phyloP scores from a whole-genome alignment of 2,329 filamentous ascomycete genomes.

The Pestalotiopsis fici region DNA sequence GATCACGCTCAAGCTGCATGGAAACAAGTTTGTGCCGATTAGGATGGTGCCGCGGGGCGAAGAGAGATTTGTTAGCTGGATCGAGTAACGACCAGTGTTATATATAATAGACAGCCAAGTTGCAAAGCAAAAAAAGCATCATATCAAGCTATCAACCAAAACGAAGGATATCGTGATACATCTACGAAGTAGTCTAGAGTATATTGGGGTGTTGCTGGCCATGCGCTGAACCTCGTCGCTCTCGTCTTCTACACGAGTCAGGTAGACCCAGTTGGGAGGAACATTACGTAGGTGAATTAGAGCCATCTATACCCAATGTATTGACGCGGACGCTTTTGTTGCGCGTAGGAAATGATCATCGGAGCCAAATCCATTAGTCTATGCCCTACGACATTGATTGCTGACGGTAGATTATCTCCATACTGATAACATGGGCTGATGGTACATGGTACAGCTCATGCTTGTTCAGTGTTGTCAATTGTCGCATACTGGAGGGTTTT shows the following conservation, averaged over 20 bases:
- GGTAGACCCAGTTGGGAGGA: background rate
- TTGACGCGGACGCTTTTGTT: too few relatives aligned
- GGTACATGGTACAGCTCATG: background rate
- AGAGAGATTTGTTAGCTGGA: constrained; percentile 62
- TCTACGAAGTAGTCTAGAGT: background rate
- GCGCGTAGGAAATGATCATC: too few relatives aligned
- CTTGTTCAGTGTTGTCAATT: background rate
- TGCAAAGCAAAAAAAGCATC: background rate
- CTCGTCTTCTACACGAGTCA: background rate
- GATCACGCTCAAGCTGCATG: constrained; percentile 72
- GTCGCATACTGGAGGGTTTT: background rate
- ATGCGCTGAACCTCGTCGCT: background rate
- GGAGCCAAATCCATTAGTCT: too few relatives aligned
- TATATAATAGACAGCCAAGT: background rate
- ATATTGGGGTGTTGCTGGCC: too few relatives aligned
- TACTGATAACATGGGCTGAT: background rate
- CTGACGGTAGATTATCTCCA: background rate
- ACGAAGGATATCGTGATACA: too few relatives aligned
- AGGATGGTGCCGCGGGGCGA: constrained; percentile 68
- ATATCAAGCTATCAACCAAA: too few relatives aligned
- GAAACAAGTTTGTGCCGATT: constrained; percentile 61
- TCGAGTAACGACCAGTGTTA: constrained; percentile 11
- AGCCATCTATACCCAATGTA: too few relatives aligned
- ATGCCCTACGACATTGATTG: too few relatives aligned
- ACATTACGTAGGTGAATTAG: background rate